Conservation (phyloP, 495 filamentous ascomycete species). For the Aspergillus hancockii region DNA sequence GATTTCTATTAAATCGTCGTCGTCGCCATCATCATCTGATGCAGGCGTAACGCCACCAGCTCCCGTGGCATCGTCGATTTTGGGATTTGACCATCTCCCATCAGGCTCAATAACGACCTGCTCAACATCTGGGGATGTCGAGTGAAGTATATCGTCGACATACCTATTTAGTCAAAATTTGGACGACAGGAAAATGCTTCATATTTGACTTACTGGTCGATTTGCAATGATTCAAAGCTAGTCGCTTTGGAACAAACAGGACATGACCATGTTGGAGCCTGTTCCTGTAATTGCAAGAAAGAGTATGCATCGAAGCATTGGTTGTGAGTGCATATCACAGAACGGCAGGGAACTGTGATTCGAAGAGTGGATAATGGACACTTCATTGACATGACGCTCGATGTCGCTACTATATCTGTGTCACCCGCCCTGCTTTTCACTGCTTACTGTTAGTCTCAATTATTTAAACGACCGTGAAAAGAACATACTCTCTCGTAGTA, state of each 20-base stretch:
- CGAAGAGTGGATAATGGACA: conserved; percentile 86
- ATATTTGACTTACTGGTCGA: conserved; percentile 73
- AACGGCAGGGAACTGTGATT: conserved; percentile 78
- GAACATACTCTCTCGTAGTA: conserved; percentile 77
- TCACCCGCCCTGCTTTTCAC: conserved; percentile 82
- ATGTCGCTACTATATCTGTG: conserved; percentile 83
- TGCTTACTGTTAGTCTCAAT: conserved; percentile 34
- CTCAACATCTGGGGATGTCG: conserved; percentile 67
- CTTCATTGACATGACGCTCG: conserved; percentile 84
- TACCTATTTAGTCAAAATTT: conserved; percentile 58
- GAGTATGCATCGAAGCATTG: conserved; percentile 96
- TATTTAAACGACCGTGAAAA: neutral
- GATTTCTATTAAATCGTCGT: conserved; percentile 72
- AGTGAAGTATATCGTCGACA: conserved; percentile 78
- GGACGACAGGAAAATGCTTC: neutral
- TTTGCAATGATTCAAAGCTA: conserved; percentile 75
- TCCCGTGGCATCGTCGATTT: conserved; percentile 35
- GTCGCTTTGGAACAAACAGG: conserved; percentile 87
- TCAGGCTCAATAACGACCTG: conserved; percentile 89
- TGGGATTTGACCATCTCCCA: conserved; percentile 69
- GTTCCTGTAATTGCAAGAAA: conserved; percentile 90
- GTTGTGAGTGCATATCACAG: conserved; percentile 78
- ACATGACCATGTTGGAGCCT: conserved; percentile 92
- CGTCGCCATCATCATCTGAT: conserved; percentile 56
- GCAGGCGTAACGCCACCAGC: conserved; percentile 40